Percentiles rank a stretch among this genome's conserved stretches.
Evolutionary conservation across 1,139 yeast genomes (phyloP).

Genomic region (Protomyces inundatus): DNA sequence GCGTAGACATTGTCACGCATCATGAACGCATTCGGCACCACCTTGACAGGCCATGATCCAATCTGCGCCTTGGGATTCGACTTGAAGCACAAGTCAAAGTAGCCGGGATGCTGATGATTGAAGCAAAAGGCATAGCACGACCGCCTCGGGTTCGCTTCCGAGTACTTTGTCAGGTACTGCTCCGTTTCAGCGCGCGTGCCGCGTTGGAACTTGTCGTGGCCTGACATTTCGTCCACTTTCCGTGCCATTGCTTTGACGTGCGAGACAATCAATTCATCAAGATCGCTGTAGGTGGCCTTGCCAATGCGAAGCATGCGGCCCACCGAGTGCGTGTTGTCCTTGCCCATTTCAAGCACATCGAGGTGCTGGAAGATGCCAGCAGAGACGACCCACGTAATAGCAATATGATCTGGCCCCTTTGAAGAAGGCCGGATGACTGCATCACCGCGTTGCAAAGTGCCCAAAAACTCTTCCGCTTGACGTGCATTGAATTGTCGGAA

Average conservation of each 20-base stretch:
- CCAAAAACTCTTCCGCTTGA: conserved; percentile 91
- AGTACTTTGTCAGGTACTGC: conserved; percentile 82
- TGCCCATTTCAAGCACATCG: conserved; percentile 70
- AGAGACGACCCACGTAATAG: conserved; percentile 94
- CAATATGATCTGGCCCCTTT: conserved; percentile 77
- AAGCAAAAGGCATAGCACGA: conserved; percentile 88
- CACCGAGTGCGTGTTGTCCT: conserved; percentile 56
- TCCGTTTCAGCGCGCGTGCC: conserved; percentile 68
- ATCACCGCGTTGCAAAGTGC: conserved; percentile 85
- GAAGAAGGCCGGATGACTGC: conserved; percentile 93
- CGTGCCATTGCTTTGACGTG: conserved; percentile 81
- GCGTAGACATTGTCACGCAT: conserved; percentile 70
- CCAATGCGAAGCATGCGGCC: conserved; percentile 60
- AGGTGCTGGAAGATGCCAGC: conserved; percentile 87
- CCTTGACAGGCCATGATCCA: conserved; percentile 84
- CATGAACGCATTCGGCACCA: conserved; percentile 71
- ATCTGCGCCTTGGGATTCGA: conserved; percentile 65
- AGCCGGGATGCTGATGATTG: conserved; percentile 89
- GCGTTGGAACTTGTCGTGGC: conserved; percentile 80
- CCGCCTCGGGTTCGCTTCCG: conserved; percentile 84
- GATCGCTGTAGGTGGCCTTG: conserved; percentile 63
- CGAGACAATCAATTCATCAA: conserved; percentile 87
- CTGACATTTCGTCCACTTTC: conserved; percentile 76
- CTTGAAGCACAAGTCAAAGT: conserved; percentile 81
- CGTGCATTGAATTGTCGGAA: conserved; percentile 74